Evolutionary conservation across 208 protist genomes (phyloP).

Genomic region (Crithidia bombi): DNA sequence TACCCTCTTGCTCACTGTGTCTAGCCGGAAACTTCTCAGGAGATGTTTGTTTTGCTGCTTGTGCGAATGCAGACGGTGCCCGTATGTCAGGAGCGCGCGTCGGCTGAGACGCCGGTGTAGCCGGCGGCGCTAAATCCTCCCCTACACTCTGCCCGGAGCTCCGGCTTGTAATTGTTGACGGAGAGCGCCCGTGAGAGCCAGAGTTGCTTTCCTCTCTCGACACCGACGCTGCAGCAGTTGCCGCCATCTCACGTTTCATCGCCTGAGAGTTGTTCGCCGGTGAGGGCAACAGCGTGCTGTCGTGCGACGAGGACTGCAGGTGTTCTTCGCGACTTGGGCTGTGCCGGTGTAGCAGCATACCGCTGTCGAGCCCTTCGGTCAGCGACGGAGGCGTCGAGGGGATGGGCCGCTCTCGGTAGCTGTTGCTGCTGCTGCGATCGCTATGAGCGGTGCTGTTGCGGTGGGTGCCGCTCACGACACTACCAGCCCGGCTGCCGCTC

Average conservation of each 20-base stretch:
- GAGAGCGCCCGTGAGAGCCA: neutral
- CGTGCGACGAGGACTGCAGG: neutral
- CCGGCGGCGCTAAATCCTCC: conserved; percentile 3
- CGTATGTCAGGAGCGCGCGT: neutral
- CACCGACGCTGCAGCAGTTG: neutral
- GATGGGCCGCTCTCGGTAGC: conserved; percentile 14
- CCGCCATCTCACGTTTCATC: neutral
- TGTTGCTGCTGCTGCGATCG: neutral
- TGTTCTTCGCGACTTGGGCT: conserved; percentile 8
- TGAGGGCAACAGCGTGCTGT: neutral
- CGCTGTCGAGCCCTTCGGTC: conserved; percentile 6
- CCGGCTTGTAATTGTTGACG: conserved; percentile 13
- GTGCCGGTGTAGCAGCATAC: conserved; percentile 5
- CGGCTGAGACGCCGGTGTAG: neutral
- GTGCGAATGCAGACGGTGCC: neutral
- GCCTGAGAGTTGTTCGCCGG: neutral
- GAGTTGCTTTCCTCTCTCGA: conserved; percentile 1
- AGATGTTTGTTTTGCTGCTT: neutral
- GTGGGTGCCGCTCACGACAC: neutral
- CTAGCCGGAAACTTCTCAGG: neutral
- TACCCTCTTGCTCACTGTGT: neutral
- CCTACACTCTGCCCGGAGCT: conserved; percentile 11
- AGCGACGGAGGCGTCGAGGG: conserved; percentile 6
- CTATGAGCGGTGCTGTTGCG: neutral
- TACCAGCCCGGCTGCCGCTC: conserved; percentile 1